phyloP scores from a whole-genome alignment of 2,329 filamentous ascomycete species.

The Didymella exigua region DNA sequence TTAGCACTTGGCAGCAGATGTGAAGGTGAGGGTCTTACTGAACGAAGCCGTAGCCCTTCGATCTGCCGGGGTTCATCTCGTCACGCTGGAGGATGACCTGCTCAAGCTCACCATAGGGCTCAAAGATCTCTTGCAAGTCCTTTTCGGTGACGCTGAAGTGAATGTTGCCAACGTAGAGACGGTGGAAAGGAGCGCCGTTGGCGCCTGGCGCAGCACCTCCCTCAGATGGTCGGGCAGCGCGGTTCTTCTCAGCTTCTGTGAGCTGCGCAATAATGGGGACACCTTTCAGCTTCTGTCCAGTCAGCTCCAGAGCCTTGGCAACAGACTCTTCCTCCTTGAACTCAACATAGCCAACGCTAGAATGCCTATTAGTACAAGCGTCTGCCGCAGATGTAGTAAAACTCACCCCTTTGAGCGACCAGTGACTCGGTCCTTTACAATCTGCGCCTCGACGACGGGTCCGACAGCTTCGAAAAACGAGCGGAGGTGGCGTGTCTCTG shows the following conservation, averaged over 20 bases:
- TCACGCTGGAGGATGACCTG: slow-evolving; percentile 98
- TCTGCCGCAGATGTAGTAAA: not conserved
- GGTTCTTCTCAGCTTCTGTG: slow-evolving; percentile 99
- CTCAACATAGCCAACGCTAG: slow-evolving; percentile 97
- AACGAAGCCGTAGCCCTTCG: slow-evolving; percentile 94
- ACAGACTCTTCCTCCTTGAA: slow-evolving; percentile 97
- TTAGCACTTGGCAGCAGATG: slow-evolving; percentile 21
- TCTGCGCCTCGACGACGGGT: slow-evolving; percentile 94
- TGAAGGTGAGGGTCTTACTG: slow-evolving; percentile 69
- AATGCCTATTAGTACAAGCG: slow-evolving; percentile 45
- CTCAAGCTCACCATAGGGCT: slow-evolving; percentile 96
- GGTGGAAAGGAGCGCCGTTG: slow-evolving; percentile 92
- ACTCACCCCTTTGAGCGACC: slow-evolving; percentile 95
- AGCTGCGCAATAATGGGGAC: slow-evolving; percentile 98
- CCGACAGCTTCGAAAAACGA: slow-evolving; percentile 95
- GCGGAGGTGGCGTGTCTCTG: slow-evolving; percentile 90
- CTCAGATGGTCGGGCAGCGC: slow-evolving; percentile 80
- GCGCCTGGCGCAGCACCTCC: slow-evolving; percentile 66
- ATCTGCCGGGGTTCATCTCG: slow-evolving; percentile 64
- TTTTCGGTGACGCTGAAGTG: slow-evolving; percentile 99
- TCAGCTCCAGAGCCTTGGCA: slow-evolving; percentile 91
- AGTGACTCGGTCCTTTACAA: slow-evolving; percentile 96
- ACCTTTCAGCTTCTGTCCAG: slow-evolving; percentile 96
- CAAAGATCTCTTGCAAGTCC: slow-evolving; percentile 94
- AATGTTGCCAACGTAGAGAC: slow-evolving; percentile 98